Evolutionary conservation across 2,329 filamentous ascomycete genomes (phyloP).

Genomic region (Epichloe amarillans): DNA sequence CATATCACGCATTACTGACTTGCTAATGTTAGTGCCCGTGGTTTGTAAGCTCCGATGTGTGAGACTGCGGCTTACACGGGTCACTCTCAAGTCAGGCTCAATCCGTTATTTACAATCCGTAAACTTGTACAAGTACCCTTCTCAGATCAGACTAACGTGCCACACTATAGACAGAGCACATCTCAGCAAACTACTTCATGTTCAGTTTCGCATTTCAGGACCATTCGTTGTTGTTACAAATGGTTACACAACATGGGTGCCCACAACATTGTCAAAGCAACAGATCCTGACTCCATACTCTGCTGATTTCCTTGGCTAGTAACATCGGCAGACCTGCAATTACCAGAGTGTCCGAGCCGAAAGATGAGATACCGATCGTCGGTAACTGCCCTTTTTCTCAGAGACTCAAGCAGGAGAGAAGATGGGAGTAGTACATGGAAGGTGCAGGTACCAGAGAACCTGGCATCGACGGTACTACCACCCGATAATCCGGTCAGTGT

Average conservation of each 20-base stretch:
- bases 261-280: neutral
- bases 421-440: neutral
- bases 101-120: neutral
- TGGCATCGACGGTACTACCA: conserved; percentile 2
- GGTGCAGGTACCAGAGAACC: neutral
- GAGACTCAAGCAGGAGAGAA: neutral
- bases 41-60: neutral
- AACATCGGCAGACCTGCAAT: neutral
- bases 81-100: neutral
- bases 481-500: conserved; percentile 2
- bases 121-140: neutral
- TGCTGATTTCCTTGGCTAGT: neutral
- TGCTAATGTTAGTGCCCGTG: neutral
- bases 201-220: neutral
- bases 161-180: neutral
- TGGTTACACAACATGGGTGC: neutral
- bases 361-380: neutral
- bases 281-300: neutral
- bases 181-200: neutral
- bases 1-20: neutral
- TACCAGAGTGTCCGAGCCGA: no score
- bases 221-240: neutral
- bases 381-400: neutral
- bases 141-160: neutral
- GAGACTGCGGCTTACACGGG: neutral